A percentile compares a stretch with the other conserved stretches of the same genome.
phyloP scores from a whole-genome alignment of 345 rosid species.

The Eucalyptus guilfoylei region DNA sequence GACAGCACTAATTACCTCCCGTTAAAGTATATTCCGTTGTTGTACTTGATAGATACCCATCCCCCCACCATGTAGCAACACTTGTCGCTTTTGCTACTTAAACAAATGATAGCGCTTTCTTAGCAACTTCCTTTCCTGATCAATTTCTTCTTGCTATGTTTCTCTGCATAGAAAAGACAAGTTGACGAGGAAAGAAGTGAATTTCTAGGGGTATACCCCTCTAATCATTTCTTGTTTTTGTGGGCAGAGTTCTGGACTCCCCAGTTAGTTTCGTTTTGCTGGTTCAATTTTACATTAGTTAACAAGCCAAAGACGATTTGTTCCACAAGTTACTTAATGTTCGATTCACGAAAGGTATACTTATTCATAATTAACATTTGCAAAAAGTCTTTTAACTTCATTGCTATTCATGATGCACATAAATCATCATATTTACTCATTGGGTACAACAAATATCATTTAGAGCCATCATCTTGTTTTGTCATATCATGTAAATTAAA shows the following conservation, averaged over 20 bases:
- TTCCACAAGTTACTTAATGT: background rate
- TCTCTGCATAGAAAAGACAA: background rate
- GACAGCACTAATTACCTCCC: background rate
- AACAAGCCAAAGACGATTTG: background rate
- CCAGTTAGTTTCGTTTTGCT: background rate
- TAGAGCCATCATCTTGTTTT: background rate
- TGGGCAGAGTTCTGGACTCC: background rate
- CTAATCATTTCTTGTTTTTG: background rate
- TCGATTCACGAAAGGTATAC: background rate
- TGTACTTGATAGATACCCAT: background rate
- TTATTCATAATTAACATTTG: background rate
- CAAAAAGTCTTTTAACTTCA: background rate
- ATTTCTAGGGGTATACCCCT: background rate
- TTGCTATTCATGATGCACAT: background rate
- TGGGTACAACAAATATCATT: background rate
- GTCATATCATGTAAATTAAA: background rate
- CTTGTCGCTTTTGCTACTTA: background rate
- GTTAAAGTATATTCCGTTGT: background rate
- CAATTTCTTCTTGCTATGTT: background rate
- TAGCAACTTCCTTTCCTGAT: background rate
- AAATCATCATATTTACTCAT: background rate
- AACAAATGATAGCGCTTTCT: background rate
- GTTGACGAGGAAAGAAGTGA: background rate
- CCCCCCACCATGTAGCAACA: background rate
- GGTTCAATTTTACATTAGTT: background rate